These are phyloP conservation scores for Plasmodium gallinaceum DNA, from an alignment of 169 alveolate species.

Conservation along the genomic window DNA sequence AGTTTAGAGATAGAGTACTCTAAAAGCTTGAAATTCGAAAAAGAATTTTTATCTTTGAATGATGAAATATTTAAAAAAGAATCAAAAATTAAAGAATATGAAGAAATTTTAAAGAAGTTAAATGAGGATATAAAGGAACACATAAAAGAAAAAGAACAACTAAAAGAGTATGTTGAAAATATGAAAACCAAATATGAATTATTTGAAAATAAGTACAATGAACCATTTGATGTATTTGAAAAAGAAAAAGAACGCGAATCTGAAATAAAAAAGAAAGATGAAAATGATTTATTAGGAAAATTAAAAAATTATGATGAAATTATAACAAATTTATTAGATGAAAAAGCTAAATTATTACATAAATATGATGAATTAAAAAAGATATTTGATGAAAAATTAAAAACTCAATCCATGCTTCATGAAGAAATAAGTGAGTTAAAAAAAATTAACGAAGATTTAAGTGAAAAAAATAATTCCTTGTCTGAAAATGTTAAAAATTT, in stretches of 20 bases:
- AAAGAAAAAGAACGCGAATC: slow-evolving; percentile 17
- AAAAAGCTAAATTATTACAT: slow-evolving; percentile 46
- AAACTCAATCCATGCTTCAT: slow-evolving; percentile 28
- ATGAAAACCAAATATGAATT: slow-evolving; percentile 44
- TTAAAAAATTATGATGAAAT: slow-evolving; percentile 60
- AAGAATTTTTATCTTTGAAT: slow-evolving; percentile 55
- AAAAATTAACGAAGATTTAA: slow-evolving; percentile 26
- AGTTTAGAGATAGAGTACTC: slow-evolving; percentile 34
- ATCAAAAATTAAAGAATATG: slow-evolving; percentile 33
- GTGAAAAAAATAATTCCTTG: slow-evolving; percentile 34
- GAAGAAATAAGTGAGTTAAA: slow-evolving; percentile 42
- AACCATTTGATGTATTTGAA: slow-evolving; percentile 19
- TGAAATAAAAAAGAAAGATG: slow-evolving; percentile 32
- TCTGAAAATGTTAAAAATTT: slow-evolving; percentile 23
- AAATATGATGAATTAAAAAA: slow-evolving; percentile 63
- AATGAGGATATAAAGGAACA: slow-evolving; percentile 55
- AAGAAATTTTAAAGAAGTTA: slow-evolving; percentile 47
- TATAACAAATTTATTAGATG: slow-evolving; percentile 46
- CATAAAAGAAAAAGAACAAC: slow-evolving; percentile 50
- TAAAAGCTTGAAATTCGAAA: slow-evolving; percentile 45
- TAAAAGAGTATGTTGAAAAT: slow-evolving; percentile 28
- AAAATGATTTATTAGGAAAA: slow-evolving; percentile 15
- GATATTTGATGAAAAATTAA: slow-evolving; percentile 43
- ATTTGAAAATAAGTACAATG: slow-evolving; percentile 58
- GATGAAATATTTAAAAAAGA: slow-evolving; percentile 75